Evolutionary conservation across 1,139 yeast species (phyloP).

Genomic region (Kodamaea anthophila): DNA sequence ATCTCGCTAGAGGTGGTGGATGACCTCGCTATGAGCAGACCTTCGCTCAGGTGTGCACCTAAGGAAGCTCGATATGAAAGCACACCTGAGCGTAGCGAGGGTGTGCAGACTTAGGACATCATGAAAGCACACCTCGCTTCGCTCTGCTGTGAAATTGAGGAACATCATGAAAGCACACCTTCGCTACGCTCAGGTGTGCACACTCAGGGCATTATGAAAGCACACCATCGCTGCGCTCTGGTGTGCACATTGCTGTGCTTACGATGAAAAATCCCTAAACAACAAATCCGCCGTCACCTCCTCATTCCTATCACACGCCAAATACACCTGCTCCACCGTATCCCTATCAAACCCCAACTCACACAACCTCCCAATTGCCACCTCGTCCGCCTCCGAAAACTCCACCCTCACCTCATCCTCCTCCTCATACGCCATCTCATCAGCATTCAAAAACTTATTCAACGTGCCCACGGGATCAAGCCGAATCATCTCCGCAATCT

Average conservation of each 20-base stretch:
- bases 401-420: conserved; percentile 43
- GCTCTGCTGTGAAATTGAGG: too few relatives aligned
- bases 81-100: too few relatives aligned
- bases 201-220: too few relatives aligned
- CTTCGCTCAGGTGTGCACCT: too few relatives aligned
- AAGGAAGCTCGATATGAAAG: too few relatives aligned
- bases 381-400: conserved; percentile 78
- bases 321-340: conserved; percentile 85
- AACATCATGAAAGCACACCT: too few relatives aligned
- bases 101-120: too few relatives aligned
- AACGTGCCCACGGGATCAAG: conserved; percentile 84
- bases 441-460: conserved; percentile 61
- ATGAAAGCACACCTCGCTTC: too few relatives aligned
- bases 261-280: conserved; percentile 54
- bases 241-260: conserved; percentile 5
- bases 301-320: conserved; percentile 98
- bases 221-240: too few relatives aligned
- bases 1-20: too few relatives aligned
- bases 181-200: too few relatives aligned
- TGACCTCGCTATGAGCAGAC: too few relatives aligned
- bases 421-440: conserved; percentile 40
- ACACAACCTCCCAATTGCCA: conserved; percentile 79
- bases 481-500: conserved; percentile 74
- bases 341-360: conserved; percentile 90
- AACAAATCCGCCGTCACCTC: conserved; percentile 92